These are phyloP conservation scores for Lojkania enalia DNA, from an alignment of 2,329 filamentous ascomycete species.

Conservation along the genomic window DNA sequence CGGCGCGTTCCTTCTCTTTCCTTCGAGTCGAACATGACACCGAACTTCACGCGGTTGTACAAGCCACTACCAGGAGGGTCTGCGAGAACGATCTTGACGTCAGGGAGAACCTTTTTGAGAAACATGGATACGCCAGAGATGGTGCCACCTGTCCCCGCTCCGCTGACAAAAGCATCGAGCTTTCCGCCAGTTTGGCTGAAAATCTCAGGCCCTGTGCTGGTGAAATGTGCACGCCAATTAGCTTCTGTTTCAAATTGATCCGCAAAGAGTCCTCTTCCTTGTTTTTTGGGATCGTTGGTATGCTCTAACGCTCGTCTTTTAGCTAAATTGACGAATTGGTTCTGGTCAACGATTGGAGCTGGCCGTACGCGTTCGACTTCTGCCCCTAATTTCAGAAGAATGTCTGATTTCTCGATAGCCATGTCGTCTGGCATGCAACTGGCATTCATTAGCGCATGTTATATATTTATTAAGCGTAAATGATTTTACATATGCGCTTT, in stretches of 20 bases:
- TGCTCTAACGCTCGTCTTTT: constrained; percentile 76
- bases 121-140: constrained; percentile 83
- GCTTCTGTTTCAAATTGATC: constrained; percentile 93
- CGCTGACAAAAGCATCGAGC: constrained; percentile 87
- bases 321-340: constrained; percentile 94
- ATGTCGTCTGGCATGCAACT: constrained; percentile 94
- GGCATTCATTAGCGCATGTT: constrained; percentile 2
- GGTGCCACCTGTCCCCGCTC: constrained; percentile 92
- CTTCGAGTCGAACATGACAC: constrained; percentile 90
- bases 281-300: constrained; percentile 58
- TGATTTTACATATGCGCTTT: constrained; percentile 79
- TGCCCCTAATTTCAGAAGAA: constrained; percentile 87
- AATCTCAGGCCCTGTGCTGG: constrained; percentile 87
- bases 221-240: constrained; percentile 84
- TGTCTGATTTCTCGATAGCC: constrained; percentile 81
- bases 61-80: constrained; percentile 94
- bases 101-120: constrained; percentile 72
- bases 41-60: constrained; percentile 88
- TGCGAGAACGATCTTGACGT: constrained; percentile 75
- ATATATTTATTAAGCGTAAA: constrained; percentile 20
- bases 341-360: constrained; percentile 88
- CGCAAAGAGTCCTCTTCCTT: constrained; percentile 84
- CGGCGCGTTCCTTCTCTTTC: constrained; percentile 90
- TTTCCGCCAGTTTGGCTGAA: constrained; percentile 72
- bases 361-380: constrained; percentile 89